Evolutionary conservation across 495 filamentous ascomycete species (phyloP).

Genomic region (Annulohypoxylon maeteangense): DNA sequence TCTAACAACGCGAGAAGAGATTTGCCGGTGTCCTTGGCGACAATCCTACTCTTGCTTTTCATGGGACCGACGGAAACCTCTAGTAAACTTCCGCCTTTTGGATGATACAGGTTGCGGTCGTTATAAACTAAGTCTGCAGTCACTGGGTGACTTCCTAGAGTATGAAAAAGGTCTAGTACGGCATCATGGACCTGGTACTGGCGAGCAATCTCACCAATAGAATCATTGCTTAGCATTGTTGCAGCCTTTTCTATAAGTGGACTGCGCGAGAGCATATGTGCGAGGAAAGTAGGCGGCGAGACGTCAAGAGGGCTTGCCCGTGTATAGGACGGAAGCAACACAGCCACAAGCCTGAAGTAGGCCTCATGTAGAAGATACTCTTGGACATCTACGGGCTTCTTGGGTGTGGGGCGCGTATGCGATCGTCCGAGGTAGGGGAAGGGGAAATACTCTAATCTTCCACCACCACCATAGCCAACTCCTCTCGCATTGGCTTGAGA

Average conservation of each 20-base stretch:
- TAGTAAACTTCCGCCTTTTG: conserved; percentile 20
- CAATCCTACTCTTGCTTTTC: conserved; percentile 11
- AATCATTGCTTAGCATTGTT: conserved; percentile 44
- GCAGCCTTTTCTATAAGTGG: conserved; percentile 46
- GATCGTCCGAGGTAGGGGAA: not conserved
- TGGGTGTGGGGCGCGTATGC: not conserved
- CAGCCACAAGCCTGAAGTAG: conserved; percentile 25
- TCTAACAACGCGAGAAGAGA: conserved; percentile 22
- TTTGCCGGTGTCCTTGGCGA: conserved; percentile 27
- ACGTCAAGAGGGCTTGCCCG: conserved; percentile 23
- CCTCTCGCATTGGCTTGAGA: conserved; percentile 17
- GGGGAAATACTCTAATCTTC: not conserved
- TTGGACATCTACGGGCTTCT: not conserved
- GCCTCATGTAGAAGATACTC: not conserved
- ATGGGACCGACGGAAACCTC: conserved; percentile 2
- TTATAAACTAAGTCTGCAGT: conserved; percentile 28
- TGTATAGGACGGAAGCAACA: conserved; percentile 19
- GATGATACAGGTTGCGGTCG: conserved; percentile 38
- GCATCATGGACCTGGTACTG: conserved; percentile 29
- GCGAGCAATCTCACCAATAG: conserved; percentile 45
- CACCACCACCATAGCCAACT: conserved; percentile 36
- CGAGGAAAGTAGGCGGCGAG: conserved; percentile 26
- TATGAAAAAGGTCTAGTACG: conserved; percentile 47
- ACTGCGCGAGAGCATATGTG: conserved; percentile 47
- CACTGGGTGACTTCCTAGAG: conserved; percentile 31